Evolutionary conservation across 805 yeast genomes (phyloP).

Genomic region (Candida chilensis): DNA sequence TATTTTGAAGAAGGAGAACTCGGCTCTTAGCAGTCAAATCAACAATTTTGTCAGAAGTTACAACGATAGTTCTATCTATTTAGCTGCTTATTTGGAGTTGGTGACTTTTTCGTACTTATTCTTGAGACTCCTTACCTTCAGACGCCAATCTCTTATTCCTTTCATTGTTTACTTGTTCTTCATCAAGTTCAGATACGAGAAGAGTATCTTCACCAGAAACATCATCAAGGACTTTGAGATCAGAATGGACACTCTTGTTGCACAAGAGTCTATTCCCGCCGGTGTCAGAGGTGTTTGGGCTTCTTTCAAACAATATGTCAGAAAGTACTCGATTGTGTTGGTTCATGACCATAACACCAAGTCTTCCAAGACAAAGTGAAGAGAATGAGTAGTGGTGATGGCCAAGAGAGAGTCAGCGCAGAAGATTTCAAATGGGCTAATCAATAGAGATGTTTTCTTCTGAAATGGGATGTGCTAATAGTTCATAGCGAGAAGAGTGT

Average conservation of each 20-base stretch:
- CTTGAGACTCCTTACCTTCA: conserved; percentile 45
- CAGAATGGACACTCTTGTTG: conserved; percentile 47
- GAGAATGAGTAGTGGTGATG: too few species aligned
- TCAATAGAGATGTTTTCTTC: too few species aligned
- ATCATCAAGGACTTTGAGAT: conserved; percentile 65
- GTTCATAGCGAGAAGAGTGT: too few species aligned
- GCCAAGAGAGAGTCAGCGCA: too few species aligned
- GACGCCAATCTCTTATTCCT: conserved; percentile 56
- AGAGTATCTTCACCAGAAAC: conserved; percentile 61
- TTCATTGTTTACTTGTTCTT: conserved; percentile 49
- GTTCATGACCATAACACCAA: conserved; percentile 43
- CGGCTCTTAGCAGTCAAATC: conserved; percentile 18
- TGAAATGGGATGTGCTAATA: too few species aligned
- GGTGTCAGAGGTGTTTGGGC: conserved; percentile 40
- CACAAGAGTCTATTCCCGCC: conserved; percentile 45
- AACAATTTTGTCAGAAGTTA: conserved; percentile 37
- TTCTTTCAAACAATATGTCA: conserved; percentile 24
- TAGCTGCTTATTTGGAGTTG: conserved; percentile 55
- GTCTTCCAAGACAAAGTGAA: too few species aligned
- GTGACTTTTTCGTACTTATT: conserved; percentile 27
- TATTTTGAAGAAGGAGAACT: conserved; percentile 25
- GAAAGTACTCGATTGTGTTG: too few species aligned
- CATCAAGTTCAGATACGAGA: conserved; percentile 71
- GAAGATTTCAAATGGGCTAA: too few species aligned
- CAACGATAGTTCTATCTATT: conserved; percentile 49